Conservation (phyloP, 2,329 filamentous ascomycete species). For the Ophiocordyceps camponoti-rufipedis region DNA sequence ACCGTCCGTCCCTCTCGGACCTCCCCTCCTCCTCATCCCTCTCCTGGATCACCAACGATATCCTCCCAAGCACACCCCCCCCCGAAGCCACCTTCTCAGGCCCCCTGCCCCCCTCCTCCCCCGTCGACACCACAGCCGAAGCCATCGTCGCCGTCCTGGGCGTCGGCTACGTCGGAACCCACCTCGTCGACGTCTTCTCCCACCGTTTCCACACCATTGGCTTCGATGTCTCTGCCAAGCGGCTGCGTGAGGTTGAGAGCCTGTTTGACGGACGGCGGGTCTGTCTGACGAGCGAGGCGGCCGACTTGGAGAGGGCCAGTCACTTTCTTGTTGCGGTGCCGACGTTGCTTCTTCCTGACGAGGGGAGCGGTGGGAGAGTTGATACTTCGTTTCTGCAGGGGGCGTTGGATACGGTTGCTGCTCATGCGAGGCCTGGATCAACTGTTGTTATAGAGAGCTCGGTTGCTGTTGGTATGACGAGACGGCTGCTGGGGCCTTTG, state of each 20-base stretch:
- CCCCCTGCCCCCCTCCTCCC: neutral
- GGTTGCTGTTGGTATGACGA: slow-evolving; percentile 35
- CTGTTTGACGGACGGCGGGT: slow-evolving; percentile 11
- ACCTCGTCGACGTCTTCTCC: slow-evolving; percentile 26
- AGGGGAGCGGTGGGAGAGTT: slow-evolving; percentile 15
- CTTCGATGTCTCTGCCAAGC: slow-evolving; percentile 26
- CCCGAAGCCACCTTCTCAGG: no score
- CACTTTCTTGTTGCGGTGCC: slow-evolving; percentile 37
- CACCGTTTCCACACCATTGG: slow-evolving; percentile 22
- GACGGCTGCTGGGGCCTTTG: slow-evolving; percentile 26
- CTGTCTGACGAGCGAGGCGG: slow-evolving; percentile 18
- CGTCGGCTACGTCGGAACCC: slow-evolving; percentile 32
- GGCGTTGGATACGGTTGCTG: slow-evolving; percentile 22
- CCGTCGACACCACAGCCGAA: neutral
- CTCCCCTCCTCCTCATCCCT: no score
- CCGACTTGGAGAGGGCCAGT: slow-evolving; percentile 21
- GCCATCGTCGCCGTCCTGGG: slow-evolving; percentile 27
- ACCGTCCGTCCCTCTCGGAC: no score
- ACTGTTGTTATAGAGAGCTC: slow-evolving; percentile 34
- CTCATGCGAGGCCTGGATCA: slow-evolving; percentile 22
- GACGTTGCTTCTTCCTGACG: slow-evolving; percentile 25
- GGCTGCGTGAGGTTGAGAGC: slow-evolving; percentile 15
- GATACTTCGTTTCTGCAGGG: slow-evolving; percentile 25
- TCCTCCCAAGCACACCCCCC: no score
- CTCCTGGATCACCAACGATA: no score